Evolutionary conservation across 2,329 filamentous ascomycete genomes (phyloP).

Genomic region (Sodiomyces alkalinus): DNA sequence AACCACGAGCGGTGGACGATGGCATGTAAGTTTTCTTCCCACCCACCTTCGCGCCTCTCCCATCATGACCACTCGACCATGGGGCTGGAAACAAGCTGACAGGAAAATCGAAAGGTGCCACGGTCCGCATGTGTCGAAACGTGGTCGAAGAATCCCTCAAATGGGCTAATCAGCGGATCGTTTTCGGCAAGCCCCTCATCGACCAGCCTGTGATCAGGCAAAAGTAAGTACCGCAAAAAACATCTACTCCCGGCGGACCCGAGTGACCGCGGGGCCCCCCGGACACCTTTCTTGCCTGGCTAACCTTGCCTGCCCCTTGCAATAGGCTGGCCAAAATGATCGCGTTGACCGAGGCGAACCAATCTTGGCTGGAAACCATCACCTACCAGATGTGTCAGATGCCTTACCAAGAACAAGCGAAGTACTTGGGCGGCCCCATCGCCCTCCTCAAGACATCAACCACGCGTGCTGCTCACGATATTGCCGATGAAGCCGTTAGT

Average conservation of each 20-base stretch:
- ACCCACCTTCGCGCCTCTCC: too few relatives aligned
- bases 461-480: conserved; percentile 65
- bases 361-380: conserved; percentile 72
- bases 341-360: conserved; percentile 63
- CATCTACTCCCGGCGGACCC: too few relatives aligned
- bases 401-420: conserved; percentile 62
- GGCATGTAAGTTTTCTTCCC: conserved; percentile 43
- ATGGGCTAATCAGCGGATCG: conserved; percentile 75
- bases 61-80: too few relatives aligned
- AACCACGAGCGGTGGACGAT: conserved; percentile 78
- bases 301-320: conserved; percentile 3
- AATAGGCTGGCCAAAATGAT: conserved; percentile 71
- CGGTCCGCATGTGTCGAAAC: conserved; percentile 48
- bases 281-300: neutral
- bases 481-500: conserved; percentile 71
- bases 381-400: conserved; percentile 83
- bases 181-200: conserved; percentile 70
- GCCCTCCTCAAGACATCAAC: conserved; percentile 66
- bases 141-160: conserved; percentile 76
- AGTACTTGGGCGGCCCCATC: conserved; percentile 65
- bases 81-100: too few relatives aligned
- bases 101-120: conserved; percentile 27
- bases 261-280: too few relatives aligned
- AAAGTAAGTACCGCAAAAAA: conserved; percentile 45
- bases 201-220: conserved; percentile 71